Evolutionary conservation across 371 early-diverging fungal species (phyloP).

Genomic region (Lichtheimia ornata): DNA sequence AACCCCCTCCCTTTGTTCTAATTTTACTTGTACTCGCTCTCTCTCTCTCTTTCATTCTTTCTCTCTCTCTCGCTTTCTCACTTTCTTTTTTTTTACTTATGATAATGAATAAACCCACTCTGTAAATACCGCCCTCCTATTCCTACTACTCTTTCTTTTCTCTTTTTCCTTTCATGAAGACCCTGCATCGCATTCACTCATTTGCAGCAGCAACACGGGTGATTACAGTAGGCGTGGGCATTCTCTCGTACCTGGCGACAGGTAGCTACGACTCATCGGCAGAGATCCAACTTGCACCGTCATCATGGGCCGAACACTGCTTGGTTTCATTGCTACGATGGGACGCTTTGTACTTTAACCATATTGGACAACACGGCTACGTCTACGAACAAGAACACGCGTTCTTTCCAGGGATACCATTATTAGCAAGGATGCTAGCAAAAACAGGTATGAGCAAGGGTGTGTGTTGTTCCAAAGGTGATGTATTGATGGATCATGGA

Average conservation of each 20-base stretch:
- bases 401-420: constrained; percentile 88
- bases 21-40: no score
- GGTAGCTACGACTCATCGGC: constrained; percentile 49
- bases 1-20: not conserved
- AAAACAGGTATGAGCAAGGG: constrained; percentile 37
- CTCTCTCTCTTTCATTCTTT: not conserved
- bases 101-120: not conserved
- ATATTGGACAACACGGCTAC: constrained; percentile 84
- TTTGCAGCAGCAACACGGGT: constrained; percentile 32
- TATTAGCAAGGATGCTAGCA: constrained; percentile 53
- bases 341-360: constrained; percentile 91
- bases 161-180: constrained; percentile 2
- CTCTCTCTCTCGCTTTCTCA: not conserved
- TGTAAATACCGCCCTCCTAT: not conserved
- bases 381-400: constrained; percentile 89
- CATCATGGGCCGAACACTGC: constrained; percentile 12
- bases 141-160: not conserved
- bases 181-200: constrained; percentile 20
- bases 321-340: constrained; percentile 76
- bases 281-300: constrained; percentile 26
- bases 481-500: not conserved
- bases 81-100: not conserved
- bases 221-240: constrained; percentile 21
- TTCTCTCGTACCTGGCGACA: constrained; percentile 22
- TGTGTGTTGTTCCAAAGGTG: not conserved